Conservation (phyloP, 1,284 basidiomycete species). For the Tilletia indica region DNA sequence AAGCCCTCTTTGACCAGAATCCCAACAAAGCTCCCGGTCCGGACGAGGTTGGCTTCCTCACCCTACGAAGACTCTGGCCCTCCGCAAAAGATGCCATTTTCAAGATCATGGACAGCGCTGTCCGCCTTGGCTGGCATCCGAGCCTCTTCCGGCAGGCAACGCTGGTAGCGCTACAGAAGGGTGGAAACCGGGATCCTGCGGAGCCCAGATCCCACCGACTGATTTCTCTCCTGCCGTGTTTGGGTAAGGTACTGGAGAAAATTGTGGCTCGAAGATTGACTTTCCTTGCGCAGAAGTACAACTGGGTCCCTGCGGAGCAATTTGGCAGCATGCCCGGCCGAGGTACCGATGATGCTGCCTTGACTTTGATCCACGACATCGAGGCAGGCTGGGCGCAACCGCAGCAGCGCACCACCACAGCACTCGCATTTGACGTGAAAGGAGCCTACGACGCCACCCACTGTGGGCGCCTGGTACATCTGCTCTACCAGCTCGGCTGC, state of each 20-base stretch:
- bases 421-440: too few species aligned
- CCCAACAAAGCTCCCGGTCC: too few species aligned
- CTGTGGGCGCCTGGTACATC: too few species aligned
- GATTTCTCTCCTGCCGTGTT: not conserved
- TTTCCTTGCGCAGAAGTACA: not conserved
- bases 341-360: too few species aligned
- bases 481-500: not conserved
- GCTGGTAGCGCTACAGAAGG: not conserved
- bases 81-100: not conserved
- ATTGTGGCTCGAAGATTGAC: conserved; percentile 2
- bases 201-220: not conserved
- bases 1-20: not conserved
- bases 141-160: not conserved
- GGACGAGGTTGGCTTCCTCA: too few species aligned
- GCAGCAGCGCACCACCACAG: too few species aligned
- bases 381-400: too few species aligned
- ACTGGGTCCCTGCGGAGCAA: not conserved
- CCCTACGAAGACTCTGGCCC: too few species aligned
- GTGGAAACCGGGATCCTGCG: conserved; percentile 2
- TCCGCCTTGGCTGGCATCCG: not conserved
- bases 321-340: too few species aligned
- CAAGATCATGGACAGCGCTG: not conserved
- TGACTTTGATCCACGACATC: too few species aligned
- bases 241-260: conserved; percentile 12
- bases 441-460: too few species aligned